These are phyloP conservation scores for Pleodorina starrii DNA, from an alignment of 139 green algal species.

Conservation along the genomic window DNA sequence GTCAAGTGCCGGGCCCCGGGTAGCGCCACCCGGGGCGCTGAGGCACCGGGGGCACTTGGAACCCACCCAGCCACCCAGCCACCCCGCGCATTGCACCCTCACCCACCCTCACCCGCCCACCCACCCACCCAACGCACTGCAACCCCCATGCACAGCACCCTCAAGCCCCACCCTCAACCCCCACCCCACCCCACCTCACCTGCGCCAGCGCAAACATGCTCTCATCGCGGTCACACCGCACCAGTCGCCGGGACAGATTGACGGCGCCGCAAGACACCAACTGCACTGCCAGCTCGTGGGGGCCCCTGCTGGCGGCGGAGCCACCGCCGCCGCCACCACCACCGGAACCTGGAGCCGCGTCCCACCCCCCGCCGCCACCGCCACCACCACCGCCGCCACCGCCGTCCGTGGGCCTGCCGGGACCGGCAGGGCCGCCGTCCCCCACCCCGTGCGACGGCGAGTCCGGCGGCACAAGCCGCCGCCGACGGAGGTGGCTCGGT, in stretches of 20 bases:
- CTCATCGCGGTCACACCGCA: background rate
- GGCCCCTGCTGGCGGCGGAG: background rate
- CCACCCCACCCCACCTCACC: background rate
- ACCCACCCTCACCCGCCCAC: too few species aligned
- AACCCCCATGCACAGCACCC: background rate
- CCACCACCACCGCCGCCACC: background rate
- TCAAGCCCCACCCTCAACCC: background rate
- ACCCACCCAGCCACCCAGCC: too few species aligned
- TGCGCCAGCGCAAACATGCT: constrained; percentile 30
- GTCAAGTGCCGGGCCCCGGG: too few species aligned
- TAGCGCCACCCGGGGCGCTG: too few species aligned
- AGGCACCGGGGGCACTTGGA: too few species aligned
- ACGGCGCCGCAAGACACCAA: background rate
- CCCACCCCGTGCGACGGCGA: background rate
- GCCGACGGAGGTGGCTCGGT: background rate
- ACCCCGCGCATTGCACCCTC: too few species aligned
- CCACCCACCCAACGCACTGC: background rate
- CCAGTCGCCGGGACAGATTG: background rate
- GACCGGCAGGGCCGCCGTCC: background rate
- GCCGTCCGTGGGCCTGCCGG: background rate
- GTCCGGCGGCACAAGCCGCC: background rate
- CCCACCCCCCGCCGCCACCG: background rate
- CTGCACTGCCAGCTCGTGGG: constrained; percentile 15
- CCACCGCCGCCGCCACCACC: background rate
- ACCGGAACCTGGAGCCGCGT: too few species aligned